Evolutionary conservation across 306 rosid genomes (phyloP).

Genomic region (Prosopis cineraria): DNA sequence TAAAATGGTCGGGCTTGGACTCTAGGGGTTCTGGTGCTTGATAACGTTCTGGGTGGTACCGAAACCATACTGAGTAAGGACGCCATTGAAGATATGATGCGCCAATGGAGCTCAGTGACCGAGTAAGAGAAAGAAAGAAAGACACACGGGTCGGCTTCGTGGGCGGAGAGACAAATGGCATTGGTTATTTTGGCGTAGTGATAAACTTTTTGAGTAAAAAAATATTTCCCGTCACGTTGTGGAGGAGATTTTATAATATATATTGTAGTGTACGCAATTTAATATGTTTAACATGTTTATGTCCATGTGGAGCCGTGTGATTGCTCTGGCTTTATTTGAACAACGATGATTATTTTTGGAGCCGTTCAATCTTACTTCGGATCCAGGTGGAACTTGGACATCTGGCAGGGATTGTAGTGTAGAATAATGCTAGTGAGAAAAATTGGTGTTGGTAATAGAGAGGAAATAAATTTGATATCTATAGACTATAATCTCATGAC

Average conservation of each 20-base stretch:
- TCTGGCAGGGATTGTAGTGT: neutral
- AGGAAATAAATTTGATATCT: too few relatives aligned
- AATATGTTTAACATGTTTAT: neutral
- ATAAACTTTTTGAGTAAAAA: slow-evolving; percentile 29
- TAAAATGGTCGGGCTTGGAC: slow-evolving; percentile 36
- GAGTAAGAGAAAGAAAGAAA: neutral
- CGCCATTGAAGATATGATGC: slow-evolving; percentile 52
- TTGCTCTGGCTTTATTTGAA: neutral
- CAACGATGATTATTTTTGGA: neutral
- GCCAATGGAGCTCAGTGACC: neutral
- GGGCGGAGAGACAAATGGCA: neutral
- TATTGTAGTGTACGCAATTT: neutral
- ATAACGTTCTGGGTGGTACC: slow-evolving; percentile 38
- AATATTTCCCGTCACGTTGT: neutral
- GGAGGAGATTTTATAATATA: neutral
- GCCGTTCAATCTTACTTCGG: neutral
- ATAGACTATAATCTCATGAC: too few relatives aligned
- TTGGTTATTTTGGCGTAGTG: slow-evolving; percentile 22
- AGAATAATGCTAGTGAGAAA: neutral
- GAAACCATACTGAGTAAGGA: slow-evolving; percentile 50
- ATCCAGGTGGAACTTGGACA: neutral
- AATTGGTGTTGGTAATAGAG: too few relatives aligned
- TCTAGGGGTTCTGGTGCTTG: slow-evolving; percentile 37
- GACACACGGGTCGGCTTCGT: neutral
- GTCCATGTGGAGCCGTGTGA: neutral